Evolutionary conservation across 345 rosid genomes (phyloP).

Genomic region (Lepidium africanum): DNA sequence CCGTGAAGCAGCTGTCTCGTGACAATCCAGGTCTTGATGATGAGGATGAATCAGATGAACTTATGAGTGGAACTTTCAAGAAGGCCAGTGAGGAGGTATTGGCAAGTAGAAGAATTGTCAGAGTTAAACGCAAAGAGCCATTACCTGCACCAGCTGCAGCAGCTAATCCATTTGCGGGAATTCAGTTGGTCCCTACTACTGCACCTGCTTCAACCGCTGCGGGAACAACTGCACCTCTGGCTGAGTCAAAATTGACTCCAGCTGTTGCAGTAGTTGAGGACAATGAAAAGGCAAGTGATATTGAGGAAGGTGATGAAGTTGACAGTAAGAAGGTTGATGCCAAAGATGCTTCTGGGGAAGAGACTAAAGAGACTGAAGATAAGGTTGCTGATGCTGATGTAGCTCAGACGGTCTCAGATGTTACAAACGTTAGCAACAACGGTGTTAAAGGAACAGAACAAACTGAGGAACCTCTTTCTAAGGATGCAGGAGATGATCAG

Average conservation of each 20-base stretch:
- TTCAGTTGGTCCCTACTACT: constrained; percentile 48
- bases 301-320: constrained; percentile 21
- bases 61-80: constrained; percentile 77
- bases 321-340: constrained; percentile 24
- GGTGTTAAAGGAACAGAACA: constrained; percentile 34
- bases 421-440: constrained; percentile 12
- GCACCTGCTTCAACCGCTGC: constrained; percentile 14
- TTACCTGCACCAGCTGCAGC: constrained; percentile 38
- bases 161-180: constrained; percentile 82
- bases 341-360: constrained; percentile 20
- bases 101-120: constrained; percentile 72
- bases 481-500: constrained; percentile 32
- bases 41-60: constrained; percentile 56
- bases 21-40: constrained; percentile 86
- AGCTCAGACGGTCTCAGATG: constrained; percentile 14
- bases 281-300: constrained; percentile 2
- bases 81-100: constrained; percentile 85
- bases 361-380: constrained; percentile 26
- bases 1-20: constrained; percentile 73
- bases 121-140: constrained; percentile 55
- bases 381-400: constrained; percentile 26
- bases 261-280: constrained; percentile 34
- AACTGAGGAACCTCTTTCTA: constrained; percentile 31
- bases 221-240: constrained; percentile 10
- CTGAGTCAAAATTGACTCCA: constrained; percentile 12